Percentiles rank a stretch among this genome's conserved stretches.
These are phyloP conservation scores for Silene conica DNA, from an alignment of 148 eudicot species.

Conservation along the genomic window DNA sequence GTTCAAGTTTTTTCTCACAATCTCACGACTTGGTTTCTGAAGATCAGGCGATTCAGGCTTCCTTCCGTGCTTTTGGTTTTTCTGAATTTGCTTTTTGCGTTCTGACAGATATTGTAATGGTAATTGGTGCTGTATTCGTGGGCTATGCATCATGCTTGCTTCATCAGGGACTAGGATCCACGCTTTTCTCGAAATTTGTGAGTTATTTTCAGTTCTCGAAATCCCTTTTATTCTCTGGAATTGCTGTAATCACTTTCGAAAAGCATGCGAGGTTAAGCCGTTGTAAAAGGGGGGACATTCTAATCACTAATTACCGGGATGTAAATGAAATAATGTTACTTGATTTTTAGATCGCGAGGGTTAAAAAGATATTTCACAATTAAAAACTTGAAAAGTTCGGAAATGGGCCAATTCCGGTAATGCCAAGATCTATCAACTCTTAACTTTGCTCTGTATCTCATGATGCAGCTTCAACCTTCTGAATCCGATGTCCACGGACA, in stretches of 20 bases:
- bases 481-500: conserved; percentile 34
- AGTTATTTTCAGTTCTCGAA: background rate
- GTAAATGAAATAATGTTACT: too few species aligned
- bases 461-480: conserved; percentile 39
- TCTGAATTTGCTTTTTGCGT: conserved; percentile 15
- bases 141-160: conserved; percentile 71
- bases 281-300: too few species aligned
- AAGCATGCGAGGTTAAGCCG: too few species aligned
- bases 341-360: too few species aligned
- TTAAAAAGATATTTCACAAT: too few species aligned
- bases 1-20: too few species aligned
- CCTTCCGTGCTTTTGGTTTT: conserved; percentile 3
- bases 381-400: background rate
- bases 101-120: conserved; percentile 49
- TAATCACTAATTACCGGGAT: too few species aligned
- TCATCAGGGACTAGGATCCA: conserved; percentile 75
- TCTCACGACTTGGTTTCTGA: too few species aligned
- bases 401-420: too few species aligned
- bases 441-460: background rate
- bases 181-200: conserved; percentile 49
- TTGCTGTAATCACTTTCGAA: background rate
- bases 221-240: background rate
- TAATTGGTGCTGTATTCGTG: conserved; percentile 61
- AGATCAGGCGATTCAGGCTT: too few species aligned
- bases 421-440: background rate